phyloP scores from a whole-genome alignment of 139 green algal species.

The Coccomyxa sp. region DNA sequence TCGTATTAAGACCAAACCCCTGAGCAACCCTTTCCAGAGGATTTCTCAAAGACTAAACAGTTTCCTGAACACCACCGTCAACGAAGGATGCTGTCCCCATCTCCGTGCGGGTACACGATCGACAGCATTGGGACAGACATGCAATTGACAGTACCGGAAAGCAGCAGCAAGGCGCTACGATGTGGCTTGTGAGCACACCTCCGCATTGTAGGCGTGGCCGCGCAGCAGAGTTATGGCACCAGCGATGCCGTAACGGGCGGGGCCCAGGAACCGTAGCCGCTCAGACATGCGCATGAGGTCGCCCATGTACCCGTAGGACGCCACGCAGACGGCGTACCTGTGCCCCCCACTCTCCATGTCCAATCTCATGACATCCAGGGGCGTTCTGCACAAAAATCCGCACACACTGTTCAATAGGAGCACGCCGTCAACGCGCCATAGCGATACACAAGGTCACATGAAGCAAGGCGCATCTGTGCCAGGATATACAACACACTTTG shows the following conservation, averaged over 20 bases:
- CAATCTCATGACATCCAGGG: conserved; percentile 71
- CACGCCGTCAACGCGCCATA: no score
- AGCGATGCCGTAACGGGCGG: conserved; percentile 46
- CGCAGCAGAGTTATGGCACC: conserved; percentile 31
- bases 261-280: conserved; percentile 61
- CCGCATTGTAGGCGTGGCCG: conserved; percentile 13
- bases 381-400: conserved; percentile 31
- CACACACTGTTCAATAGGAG: no score
- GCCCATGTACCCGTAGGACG: conserved; percentile 76
- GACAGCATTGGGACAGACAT: neutral
- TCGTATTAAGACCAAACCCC: no score
- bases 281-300: conserved; percentile 73
- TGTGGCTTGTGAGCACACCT: conserved; percentile 3
- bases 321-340: conserved; percentile 39
- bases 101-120: neutral
- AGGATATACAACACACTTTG: neutral
- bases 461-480: neutral
- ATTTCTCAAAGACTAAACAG: no score
- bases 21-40: no score
- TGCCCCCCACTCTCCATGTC: conserved; percentile 20
- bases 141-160: neutral
- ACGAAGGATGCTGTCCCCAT: neutral
- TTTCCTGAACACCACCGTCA: neutral
- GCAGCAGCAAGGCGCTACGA: neutral
- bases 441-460: no score